Evolutionary conservation across 352 stramenopile species (phyloP).

Genomic region (Pythium diclinum): DNA sequence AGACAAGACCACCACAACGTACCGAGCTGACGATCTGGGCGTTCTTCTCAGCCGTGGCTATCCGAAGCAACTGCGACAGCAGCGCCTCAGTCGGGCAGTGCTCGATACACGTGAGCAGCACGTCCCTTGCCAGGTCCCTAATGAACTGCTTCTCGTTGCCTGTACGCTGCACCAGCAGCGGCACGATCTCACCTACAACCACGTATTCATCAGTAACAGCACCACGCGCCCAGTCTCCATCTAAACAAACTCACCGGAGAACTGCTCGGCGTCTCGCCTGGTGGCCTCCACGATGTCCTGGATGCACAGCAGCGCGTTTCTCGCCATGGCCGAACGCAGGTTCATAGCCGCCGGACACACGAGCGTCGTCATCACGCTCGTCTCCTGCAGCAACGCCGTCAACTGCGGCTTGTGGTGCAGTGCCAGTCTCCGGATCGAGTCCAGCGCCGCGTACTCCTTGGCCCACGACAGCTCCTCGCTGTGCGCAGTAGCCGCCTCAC

Average conservation of each 20-base stretch:
- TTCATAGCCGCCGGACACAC: constrained; percentile 57
- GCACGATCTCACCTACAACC: constrained; percentile 38
- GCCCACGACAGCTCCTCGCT: constrained; percentile 25
- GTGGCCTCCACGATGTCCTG: constrained; percentile 51
- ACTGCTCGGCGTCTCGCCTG: constrained; percentile 6
- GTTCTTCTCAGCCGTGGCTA: constrained; percentile 23
- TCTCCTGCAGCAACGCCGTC: constrained; percentile 12
- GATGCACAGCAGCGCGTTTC: constrained; percentile 65
- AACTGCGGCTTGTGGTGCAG: constrained; percentile 26
- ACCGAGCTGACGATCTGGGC: constrained; percentile 26
- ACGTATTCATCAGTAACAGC: neutral
- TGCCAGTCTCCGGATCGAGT: constrained; percentile 25
- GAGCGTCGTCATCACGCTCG: constrained; percentile 27
- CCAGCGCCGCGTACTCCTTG: constrained; percentile 28
- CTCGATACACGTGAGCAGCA: constrained; percentile 19
- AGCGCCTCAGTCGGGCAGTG: constrained; percentile 13
- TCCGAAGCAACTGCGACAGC: constrained; percentile 17
- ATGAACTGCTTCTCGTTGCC: constrained; percentile 79
- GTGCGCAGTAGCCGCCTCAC: neutral
- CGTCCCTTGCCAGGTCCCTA: constrained; percentile 40
- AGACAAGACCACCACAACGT: neutral
- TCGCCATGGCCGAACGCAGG: constrained; percentile 59
- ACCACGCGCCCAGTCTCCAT: no score
- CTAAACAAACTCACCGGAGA: constrained; percentile 10
- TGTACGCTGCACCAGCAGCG: constrained; percentile 47